These are phyloP conservation scores for Yarrowia divulgata DNA, from an alignment of 805 yeast species.

Conservation along the genomic window DNA sequence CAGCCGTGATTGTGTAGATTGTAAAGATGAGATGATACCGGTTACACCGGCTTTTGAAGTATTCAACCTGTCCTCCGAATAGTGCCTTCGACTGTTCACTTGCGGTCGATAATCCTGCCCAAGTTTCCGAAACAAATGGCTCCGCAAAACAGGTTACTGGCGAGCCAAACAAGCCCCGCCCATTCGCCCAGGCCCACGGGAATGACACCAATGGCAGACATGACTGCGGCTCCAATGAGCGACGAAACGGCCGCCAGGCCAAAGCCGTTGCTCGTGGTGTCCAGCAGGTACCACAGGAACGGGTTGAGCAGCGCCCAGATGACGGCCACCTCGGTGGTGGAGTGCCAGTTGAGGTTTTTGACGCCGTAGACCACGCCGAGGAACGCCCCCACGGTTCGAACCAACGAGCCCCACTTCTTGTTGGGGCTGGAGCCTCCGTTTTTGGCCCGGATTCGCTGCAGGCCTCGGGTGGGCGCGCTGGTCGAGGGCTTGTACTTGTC, in stretches of 20 bases:
- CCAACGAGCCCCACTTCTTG: conserved; percentile 50
- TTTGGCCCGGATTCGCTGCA: conserved; percentile 31
- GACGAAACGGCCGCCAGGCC: conserved; percentile 47
- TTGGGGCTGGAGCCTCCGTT: conserved; percentile 30
- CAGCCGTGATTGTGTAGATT: no score
- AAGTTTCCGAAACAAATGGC: conserved; percentile 52
- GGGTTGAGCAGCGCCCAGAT: conserved; percentile 53
- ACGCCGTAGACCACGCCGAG: conserved; percentile 53
- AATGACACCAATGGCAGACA: conserved; percentile 47
- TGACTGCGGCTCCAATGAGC: conserved; percentile 45
- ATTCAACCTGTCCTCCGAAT: no score
- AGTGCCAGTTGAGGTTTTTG: conserved; percentile 51
- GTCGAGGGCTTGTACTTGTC: conserved; percentile 19
- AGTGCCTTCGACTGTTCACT: neutral
- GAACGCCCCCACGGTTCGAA: conserved; percentile 53
- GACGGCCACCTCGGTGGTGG: conserved; percentile 50
- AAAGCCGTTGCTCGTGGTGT: conserved; percentile 52
- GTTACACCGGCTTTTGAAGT: neutral
- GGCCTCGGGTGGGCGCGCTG: conserved; percentile 6
- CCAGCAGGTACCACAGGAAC: conserved; percentile 52
- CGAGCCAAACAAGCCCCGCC: conserved; percentile 46
- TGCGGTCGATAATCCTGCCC: conserved; percentile 46
- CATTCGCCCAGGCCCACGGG: conserved; percentile 45
- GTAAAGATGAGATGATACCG: no score
- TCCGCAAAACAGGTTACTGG: conserved; percentile 49